Percentiles rank a stretch among this genome's conserved stretches.
These are phyloP conservation scores for Diaporthe ampelina DNA, from an alignment of 2,329 filamentous ascomycete species.

Conservation along the genomic window DNA sequence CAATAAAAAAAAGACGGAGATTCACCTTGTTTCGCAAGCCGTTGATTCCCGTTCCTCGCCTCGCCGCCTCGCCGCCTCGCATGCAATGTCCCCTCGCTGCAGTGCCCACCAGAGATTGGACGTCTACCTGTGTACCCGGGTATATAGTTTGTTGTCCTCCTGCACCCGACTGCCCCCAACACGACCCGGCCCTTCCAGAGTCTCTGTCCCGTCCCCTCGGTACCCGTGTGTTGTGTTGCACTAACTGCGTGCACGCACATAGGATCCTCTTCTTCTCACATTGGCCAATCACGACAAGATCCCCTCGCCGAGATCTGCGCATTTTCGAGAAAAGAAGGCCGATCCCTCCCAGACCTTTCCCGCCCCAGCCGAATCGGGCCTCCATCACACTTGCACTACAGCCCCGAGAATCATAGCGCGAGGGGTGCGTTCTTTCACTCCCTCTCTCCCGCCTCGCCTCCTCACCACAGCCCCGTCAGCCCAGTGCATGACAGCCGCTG, in stretches of 20 bases:
- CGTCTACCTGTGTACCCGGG: not conserved
- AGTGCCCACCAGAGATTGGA: not conserved
- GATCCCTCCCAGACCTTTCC: slow-evolving; percentile 10
- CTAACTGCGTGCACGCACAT: not conserved
- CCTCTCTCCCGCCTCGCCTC: slow-evolving; percentile 4
- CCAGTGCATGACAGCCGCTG: not conserved
- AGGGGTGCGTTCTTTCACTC: slow-evolving; percentile 11
- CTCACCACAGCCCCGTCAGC: not conserved
- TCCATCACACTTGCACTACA: slow-evolving; percentile 14
- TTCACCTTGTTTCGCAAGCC: slow-evolving; percentile 29
- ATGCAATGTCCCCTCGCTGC: not conserved
- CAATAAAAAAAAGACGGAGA: slow-evolving; percentile 15
- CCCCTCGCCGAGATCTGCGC: slow-evolving; percentile 22
- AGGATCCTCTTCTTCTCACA: not conserved
- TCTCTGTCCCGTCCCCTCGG: slow-evolving; percentile 21
- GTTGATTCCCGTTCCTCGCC: slow-evolving; percentile 9
- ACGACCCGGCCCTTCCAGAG: slow-evolving; percentile 15
- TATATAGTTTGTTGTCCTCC: too few species aligned
- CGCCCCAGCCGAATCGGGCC: slow-evolving; percentile 6
- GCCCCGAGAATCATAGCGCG: slow-evolving; percentile 22
- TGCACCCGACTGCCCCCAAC: not conserved
- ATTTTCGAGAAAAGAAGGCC: not conserved
- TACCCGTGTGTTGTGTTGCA: slow-evolving; percentile 6
- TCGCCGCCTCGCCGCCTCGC: too few species aligned
- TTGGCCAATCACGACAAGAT: not conserved